These are phyloP conservation scores for Exobasidium cylindrosporum DNA, from an alignment of 1,284 basidiomycete species.

Conservation along the genomic window DNA sequence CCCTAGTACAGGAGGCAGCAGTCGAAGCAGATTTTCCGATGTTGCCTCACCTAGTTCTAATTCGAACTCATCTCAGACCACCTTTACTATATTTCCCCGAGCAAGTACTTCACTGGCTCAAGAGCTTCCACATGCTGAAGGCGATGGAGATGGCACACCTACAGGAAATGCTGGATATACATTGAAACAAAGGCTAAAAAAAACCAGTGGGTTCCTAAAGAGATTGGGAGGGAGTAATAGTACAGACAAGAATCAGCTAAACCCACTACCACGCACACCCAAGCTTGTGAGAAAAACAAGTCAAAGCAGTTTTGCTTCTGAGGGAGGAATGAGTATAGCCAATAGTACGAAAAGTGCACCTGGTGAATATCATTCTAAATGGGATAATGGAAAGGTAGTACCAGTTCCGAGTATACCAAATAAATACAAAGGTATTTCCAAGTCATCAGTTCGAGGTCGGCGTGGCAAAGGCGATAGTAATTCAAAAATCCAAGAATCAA, in stretches of 20 bases:
- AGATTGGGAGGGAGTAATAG: constrained; percentile 3
- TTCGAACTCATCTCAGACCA: constrained; percentile 14
- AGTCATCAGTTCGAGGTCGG: not conserved
- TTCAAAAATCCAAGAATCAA: not conserved
- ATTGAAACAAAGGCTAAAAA: constrained; percentile 46
- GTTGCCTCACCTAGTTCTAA: not conserved
- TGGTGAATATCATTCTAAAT: not conserved
- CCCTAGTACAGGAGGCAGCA: not conserved
- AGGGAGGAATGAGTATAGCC: constrained; percentile 7
- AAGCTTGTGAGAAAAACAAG: constrained; percentile 2
- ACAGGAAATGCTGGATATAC: constrained; percentile 13
- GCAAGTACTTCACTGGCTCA: not conserved
- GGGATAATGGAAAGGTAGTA: not conserved
- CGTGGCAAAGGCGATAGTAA: not conserved
- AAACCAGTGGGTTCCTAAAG: constrained; percentile 45
- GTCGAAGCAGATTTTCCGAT: not conserved
- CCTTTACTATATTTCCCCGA: not conserved
- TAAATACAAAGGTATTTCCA: not conserved
- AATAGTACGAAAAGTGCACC: not conserved
- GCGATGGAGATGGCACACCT: not conserved
- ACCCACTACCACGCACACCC: not conserved
- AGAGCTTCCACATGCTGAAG: not conserved
- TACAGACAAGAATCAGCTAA: not conserved
- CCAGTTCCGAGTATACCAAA: not conserved
- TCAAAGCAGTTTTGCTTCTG: constrained; percentile 11